Evolutionary conservation across 2,329 filamentous ascomycete genomes (phyloP), one percentile per base, ranked within the genome.

Genomic region (Penicillium frequentans): DNA sequence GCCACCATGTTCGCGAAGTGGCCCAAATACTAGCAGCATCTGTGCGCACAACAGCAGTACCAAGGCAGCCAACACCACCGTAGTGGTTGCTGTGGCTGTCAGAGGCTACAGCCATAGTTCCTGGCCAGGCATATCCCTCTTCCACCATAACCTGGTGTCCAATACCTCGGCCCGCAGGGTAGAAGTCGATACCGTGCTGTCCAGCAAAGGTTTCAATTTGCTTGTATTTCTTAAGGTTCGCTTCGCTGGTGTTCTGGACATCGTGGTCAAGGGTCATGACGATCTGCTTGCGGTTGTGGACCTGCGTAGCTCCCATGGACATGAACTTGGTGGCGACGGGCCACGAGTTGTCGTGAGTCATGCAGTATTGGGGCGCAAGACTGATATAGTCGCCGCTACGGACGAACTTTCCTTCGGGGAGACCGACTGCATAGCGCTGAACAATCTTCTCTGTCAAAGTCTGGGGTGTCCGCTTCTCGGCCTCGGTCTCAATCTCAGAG

Each of bases 391-490:
- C 92, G 69, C 93, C 92, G 5, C 84, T 81, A 67, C 82, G 84
- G 68, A 96, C 90, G 56, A 82, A 79, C 77, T 96, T 96, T 58
- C 86, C 90, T 11, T 85, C 74, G 1, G 90, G 76, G 1, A 96
- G 83, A 10, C 87, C 90, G n/a, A 92, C 82, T 0, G 91, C 84
- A 74, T 96, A 88, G 16, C 82, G 78, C 73, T 97, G 93, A 0
- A 96, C 88, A 57, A 97, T 96, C 81, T 96, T 96, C 74, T 97
- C 93, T 3, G 90, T 95, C 51, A 96, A 76, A 3, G 90, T 97
- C 75, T 96, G 92, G 0, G 90, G 84, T 27, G 50, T 45, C 39
- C 43, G 47, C 31, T 49, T 49, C 14, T 49, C 47, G 21, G 47
- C 13, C 19, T 23, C 19, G 13, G 47, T 42, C 19, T 23, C 19